phyloP scores from a whole-genome alignment of 495 filamentous ascomycete genomes.

The Aspergillus carlsbadensis region DNA sequence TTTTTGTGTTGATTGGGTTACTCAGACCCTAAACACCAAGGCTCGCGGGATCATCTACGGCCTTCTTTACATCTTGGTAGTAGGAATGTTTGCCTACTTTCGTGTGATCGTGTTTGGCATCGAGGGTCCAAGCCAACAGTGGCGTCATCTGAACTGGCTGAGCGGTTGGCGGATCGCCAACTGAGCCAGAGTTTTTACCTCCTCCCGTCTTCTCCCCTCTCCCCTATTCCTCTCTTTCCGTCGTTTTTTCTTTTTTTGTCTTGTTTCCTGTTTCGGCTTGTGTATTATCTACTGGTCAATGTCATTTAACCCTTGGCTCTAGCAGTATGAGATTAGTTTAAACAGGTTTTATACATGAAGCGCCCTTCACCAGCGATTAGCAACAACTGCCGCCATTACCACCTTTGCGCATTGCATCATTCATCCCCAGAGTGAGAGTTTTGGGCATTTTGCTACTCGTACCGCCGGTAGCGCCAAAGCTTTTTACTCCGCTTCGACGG shows the following conservation, averaged over 20 bases:
- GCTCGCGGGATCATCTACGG: constrained; percentile 63
- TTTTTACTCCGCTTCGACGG: constrained; percentile 89
- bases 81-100: constrained; percentile 84
- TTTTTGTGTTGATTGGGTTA: constrained; percentile 84
- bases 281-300: constrained; percentile 4
- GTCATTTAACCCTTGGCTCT: neutral
- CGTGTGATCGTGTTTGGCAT: constrained; percentile 97
- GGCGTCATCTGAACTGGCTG: constrained; percentile 92
- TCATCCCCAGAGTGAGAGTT: constrained; percentile 58
- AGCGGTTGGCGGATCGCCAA: constrained; percentile 54
- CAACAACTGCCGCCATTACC: constrained; percentile 51
- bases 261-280: neutral
- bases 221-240: neutral
- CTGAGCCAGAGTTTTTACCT: constrained; percentile 18
- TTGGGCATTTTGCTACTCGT: constrained; percentile 38
- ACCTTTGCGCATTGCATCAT: constrained; percentile 51
- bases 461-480: constrained; percentile 56
- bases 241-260: neutral
- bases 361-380: constrained; percentile 19
- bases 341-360: neutral
- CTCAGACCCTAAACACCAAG: constrained; percentile 58
- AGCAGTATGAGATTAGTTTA: neutral
- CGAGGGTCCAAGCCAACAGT: constrained; percentile 78
- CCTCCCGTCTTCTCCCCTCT: neutral
- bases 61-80: constrained; percentile 66